Percentiles rank a stretch among this genome's conserved stretches.
phyloP scores from a whole-genome alignment of 2,329 filamentous ascomycete genomes.

The Xylariaceae sp. region DNA sequence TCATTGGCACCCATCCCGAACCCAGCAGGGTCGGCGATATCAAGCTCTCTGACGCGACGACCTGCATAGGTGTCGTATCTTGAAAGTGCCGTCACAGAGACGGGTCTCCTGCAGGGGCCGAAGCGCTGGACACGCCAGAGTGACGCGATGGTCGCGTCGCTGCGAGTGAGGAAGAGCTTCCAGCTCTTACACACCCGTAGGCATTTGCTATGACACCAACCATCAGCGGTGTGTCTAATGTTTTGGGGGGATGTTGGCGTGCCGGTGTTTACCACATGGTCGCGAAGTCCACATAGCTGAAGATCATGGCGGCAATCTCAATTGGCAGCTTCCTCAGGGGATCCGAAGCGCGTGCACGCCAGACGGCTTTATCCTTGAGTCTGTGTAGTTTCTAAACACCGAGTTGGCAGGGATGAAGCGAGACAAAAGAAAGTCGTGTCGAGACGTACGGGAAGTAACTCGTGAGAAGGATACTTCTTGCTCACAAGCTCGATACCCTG shows the following conservation, averaged over 20 bases:
- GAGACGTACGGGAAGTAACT: slow-evolving; percentile 18
- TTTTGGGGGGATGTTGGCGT: too few relatives aligned
- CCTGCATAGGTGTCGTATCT: slow-evolving; percentile 11
- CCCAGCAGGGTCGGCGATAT: slow-evolving; percentile 12
- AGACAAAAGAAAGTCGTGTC: background rate
- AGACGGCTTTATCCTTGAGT: slow-evolving; percentile 18
- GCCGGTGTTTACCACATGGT: slow-evolving; percentile 22
- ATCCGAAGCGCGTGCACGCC: slow-evolving; percentile 16
- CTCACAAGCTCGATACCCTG: slow-evolving; percentile 24
- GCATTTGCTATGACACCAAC: slow-evolving; percentile 16
- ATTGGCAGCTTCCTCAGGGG: slow-evolving; percentile 22
- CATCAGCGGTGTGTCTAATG: background rate
- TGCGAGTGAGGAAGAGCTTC: slow-evolving; percentile 18
- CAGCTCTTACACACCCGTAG: slow-evolving; percentile 25
- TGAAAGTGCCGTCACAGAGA: slow-evolving; percentile 1
- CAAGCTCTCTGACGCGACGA: slow-evolving; percentile 13
- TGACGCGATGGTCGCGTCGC: slow-evolving; percentile 9
- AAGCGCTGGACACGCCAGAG: slow-evolving; percentile 24
- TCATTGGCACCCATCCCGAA: slow-evolving; percentile 12
- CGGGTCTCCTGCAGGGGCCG: background rate
- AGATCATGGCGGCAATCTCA: slow-evolving; percentile 25
- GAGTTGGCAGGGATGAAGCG: slow-evolving; percentile 1
- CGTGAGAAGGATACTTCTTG: slow-evolving; percentile 21
- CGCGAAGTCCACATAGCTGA: slow-evolving; percentile 20
- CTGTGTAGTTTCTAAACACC: slow-evolving; percentile 15